phyloP scores from a whole-genome alignment of 305 asterid species.

The Galium porrigens region DNA sequence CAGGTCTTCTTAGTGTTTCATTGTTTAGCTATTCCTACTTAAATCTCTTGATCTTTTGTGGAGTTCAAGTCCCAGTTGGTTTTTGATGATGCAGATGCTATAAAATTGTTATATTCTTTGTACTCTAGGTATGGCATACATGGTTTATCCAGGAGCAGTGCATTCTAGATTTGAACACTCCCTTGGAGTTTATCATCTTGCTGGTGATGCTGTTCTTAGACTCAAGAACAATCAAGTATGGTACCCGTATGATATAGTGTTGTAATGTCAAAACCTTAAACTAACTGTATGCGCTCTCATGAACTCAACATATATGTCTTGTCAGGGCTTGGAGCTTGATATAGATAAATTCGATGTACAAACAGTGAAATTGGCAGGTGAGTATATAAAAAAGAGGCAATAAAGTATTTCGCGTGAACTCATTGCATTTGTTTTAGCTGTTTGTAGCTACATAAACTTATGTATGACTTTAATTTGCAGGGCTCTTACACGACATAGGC shows the following conservation, averaged over 20 bases:
- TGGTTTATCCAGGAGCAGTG: conserved; percentile 93
- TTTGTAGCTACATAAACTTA: conserved; percentile 15
- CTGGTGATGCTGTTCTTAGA: conserved; percentile 64
- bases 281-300: background rate
- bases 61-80: background rate
- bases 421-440: background rate
- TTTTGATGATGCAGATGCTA: background rate
- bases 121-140: conserved; percentile 55
- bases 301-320: conserved; percentile 18
- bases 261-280: conserved; percentile 12
- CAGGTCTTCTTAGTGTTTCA: background rate
- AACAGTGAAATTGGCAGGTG: conserved; percentile 90
- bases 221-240: conserved; percentile 58
- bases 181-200: conserved; percentile 90
- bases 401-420: background rate
- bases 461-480: conserved; percentile 24
- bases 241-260: conserved; percentile 18
- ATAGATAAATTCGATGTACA: conserved; percentile 63
- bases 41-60: background rate
- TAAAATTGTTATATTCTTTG: conserved; percentile 1
- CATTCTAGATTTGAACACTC: conserved; percentile 96
- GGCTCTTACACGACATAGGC: conserved; percentile 86
- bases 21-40: background rate
- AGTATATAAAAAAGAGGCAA: conserved; percentile 2
- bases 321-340: conserved; percentile 74